phyloP scores from a whole-genome alignment of 495 filamentous ascomycete genomes.

The Penicillium steckii region DNA sequence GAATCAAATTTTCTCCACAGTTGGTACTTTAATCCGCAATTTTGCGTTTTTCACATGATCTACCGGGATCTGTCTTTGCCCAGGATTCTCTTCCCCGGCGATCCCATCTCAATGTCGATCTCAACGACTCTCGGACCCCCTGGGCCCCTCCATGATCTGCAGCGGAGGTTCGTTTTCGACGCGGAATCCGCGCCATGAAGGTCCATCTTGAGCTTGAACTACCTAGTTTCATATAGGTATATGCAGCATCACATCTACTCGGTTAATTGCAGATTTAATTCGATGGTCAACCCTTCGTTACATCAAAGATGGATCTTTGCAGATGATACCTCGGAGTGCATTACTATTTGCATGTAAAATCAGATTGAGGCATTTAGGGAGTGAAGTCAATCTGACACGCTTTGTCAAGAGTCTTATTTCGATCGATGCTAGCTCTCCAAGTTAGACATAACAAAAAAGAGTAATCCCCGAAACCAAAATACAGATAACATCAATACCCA shows the following conservation, averaged over 20 bases:
- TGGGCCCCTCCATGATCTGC: slow-evolving; percentile 11
- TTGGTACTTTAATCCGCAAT: slow-evolving; percentile 3
- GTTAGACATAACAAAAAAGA: neutral
- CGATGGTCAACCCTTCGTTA: neutral
- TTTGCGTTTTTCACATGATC: slow-evolving; percentile 11
- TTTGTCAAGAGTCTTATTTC: neutral
- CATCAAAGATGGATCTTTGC: too few relatives aligned
- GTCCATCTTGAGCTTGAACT: slow-evolving; percentile 6
- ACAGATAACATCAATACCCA: neutral
- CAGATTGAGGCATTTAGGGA: neutral
- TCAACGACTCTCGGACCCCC: slow-evolving; percentile 1
- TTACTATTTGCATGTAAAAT: neutral
- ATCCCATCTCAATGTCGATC: slow-evolving; percentile 13
- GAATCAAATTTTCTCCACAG: neutral
- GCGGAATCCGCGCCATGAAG: slow-evolving; percentile 6
- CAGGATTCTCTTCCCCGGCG: neutral
- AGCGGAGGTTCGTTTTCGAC: slow-evolving; percentile 3
- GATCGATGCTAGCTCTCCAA: neutral
- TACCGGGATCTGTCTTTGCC: slow-evolving; percentile 1
- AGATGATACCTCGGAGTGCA: slow-evolving; percentile 9
- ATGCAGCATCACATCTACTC: neutral
- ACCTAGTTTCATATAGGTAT: too few relatives aligned
- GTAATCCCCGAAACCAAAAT: neutral
- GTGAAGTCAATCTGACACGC: neutral
- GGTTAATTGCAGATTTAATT: slow-evolving; percentile 1